Evolutionary conservation across 495 filamentous ascomycete species (phyloP).

Genomic region (Xylaria longipes): DNA sequence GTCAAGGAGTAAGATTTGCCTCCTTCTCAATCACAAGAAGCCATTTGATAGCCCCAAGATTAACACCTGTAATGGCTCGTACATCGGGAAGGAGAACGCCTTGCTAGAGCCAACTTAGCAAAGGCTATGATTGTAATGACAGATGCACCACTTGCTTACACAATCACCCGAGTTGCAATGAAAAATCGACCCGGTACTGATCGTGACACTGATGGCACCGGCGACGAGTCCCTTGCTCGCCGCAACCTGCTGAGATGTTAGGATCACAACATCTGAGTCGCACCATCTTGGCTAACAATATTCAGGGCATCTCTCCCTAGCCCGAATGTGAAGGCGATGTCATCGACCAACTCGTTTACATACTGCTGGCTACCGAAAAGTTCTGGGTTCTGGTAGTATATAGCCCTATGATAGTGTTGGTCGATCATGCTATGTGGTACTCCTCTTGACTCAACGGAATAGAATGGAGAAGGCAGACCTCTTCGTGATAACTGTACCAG

Average conservation of each 20-base stretch:
- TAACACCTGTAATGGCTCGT: conserved; percentile 58
- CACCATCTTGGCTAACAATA: conserved; percentile 56
- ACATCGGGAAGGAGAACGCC: conserved; percentile 71
- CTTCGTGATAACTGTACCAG: conserved; percentile 73
- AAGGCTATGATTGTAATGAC: background rate
- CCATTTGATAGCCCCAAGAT: conserved; percentile 66
- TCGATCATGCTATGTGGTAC: background rate
- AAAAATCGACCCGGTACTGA: conserved; percentile 31
- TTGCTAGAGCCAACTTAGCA: conserved; percentile 44
- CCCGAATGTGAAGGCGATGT: conserved; percentile 79
- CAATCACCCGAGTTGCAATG: conserved; percentile 40
- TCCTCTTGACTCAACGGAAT: background rate
- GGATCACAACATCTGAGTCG: background rate
- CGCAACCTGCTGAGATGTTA: conserved; percentile 55
- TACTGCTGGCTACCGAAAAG: conserved; percentile 77
- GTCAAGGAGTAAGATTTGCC: conserved; percentile 49
- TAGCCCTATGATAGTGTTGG: conserved; percentile 64
- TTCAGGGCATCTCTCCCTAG: conserved; percentile 67
- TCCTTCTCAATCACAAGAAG: conserved; percentile 93
- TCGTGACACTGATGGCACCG: conserved; percentile 30
- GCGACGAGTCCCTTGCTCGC: conserved; percentile 64
- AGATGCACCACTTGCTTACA: conserved; percentile 31
- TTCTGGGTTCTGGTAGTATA: conserved; percentile 86
- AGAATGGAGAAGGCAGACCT: conserved; percentile 57
- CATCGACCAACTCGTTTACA: conserved; percentile 82